These are phyloP conservation scores for Fabrea salina DNA, from an alignment of 169 alveolate species.

Conservation along the genomic window DNA sequence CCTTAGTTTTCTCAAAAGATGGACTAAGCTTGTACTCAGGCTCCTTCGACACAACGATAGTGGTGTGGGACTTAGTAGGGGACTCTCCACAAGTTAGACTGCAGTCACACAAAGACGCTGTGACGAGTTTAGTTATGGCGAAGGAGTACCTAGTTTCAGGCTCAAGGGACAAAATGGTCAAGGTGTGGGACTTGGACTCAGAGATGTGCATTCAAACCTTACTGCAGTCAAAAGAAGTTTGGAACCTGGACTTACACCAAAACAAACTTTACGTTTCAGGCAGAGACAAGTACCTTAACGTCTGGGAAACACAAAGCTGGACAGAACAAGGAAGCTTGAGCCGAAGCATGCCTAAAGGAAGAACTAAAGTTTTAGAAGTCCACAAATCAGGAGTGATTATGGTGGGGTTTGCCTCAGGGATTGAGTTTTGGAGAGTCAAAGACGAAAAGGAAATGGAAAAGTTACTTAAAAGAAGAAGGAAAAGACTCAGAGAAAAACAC, in stretches of 20 bases:
- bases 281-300: background rate
- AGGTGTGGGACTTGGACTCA: conserved; percentile 57
- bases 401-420: background rate
- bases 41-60: conserved; percentile 57
- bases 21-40: conserved; percentile 42
- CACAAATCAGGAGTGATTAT: background rate
- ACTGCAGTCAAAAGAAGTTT: conserved; percentile 2
- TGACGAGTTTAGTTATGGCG: conserved; percentile 41
- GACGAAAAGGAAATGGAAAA: conserved; percentile 33
- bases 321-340: conserved; percentile 5
- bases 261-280: background rate
- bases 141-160: conserved; percentile 39
- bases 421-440: conserved; percentile 40
- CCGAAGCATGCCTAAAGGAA: background rate
- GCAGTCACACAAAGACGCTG: conserved; percentile 63
- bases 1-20: background rate
- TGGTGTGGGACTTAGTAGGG: conserved; percentile 66
- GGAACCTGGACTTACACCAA: background rate
- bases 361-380: background rate
- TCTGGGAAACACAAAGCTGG: background rate
- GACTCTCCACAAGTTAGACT: conserved; percentile 34
- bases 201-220: conserved; percentile 36
- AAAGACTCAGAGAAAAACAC: conserved; percentile 38
- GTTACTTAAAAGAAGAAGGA: conserved; percentile 34
- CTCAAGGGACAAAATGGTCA: conserved; percentile 63